A percentile compares a stretch with the other conserved stretches of the same genome.
phyloP scores from a whole-genome alignment of 2,329 filamentous ascomycete species.

The Ceratocystis smalleyi region DNA sequence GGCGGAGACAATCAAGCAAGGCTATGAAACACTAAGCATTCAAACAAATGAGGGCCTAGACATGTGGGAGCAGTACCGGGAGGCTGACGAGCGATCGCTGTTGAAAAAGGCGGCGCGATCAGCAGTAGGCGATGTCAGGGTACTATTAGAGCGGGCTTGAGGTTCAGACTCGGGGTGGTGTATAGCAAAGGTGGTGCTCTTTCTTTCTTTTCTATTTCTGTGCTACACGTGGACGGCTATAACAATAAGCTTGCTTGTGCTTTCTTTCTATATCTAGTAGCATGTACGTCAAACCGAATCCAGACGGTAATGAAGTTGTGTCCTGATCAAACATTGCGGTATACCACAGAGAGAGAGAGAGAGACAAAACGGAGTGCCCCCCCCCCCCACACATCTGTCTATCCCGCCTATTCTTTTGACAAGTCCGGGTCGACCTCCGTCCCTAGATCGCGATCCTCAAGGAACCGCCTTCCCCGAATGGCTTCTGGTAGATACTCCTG shows the following conservation, averaged over 20 bases:
- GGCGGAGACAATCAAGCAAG: slow-evolving; percentile 82
- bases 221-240: not conserved
- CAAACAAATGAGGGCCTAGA: slow-evolving; percentile 76
- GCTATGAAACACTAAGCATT: slow-evolving; percentile 87
- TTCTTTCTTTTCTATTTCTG: no score
- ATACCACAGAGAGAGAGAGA: no score
- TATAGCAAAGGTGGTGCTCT: no score
- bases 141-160: not conserved
- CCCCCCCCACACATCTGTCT: no score
- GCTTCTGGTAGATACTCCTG: slow-evolving; percentile 84
- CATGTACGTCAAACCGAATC: not conserved
- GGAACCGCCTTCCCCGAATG: slow-evolving; percentile 53
- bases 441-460: slow-evolving; percentile 69
- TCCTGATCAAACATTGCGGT: no score
- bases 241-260: not conserved
- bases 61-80: slow-evolving; percentile 71
- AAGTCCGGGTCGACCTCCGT: slow-evolving; percentile 59
- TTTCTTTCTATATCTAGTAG: not conserved
- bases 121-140: slow-evolving; percentile 44
- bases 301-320: no score
- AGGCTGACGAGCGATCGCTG: slow-evolving; percentile 68
- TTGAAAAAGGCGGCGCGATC: slow-evolving; percentile 77
- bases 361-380: not conserved
- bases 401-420: slow-evolving; percentile 23
- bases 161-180: not conserved